Base-by-base conservation (phyloP, 306 rosid species). In the Luffa aegyptiaca region DNA sequence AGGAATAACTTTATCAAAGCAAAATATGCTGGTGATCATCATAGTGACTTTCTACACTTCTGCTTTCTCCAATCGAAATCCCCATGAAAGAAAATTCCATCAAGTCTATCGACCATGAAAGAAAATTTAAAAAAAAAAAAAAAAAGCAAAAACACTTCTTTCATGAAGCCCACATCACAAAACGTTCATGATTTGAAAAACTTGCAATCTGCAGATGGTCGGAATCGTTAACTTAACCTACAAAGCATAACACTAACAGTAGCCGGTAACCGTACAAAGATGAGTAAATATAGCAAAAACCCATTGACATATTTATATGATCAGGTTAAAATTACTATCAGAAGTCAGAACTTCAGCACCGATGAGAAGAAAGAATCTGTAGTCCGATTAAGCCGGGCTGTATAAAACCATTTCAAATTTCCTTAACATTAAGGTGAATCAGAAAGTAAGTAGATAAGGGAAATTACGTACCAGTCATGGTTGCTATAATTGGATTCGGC, bases 401-500 rank as follows among this genome's bases (percentile, higher is more conserved):
- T 16, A 21, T 17, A 72, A 72, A 72, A 51, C 3, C 51, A 16
- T 16, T 33, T 9, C 35, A 35, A 75, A 75, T 16, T 75, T 75
- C 78, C 63, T 35, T 33, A 51, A 35, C 63, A 75, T 73, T 37
- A 35, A 75, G 33, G 17, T 17, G 62, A 75, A 52, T 75, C 63
- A 52, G 33, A 75, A 75, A 75, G 26, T 2, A 14, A 37, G 8
- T 52, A 9, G 62, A 74, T 46, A 56, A 16, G 42, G 33, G 31
- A 31, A 10, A 14, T 39, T 6, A 53, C 65, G 75, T 87, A 92
- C 97, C 96, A 37, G 96, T 86, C 97, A 92, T 92, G 85, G 65
- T 81, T 85, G 78, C 69, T 58, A 39, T 36, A 35, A 76, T 78
- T 59, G 42, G 61, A 57, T 75, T 57, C 42, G 13, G 42, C 17